Evolutionary conservation across 441 rosid species (phyloP), one percentile per base, ranked within the genome.

Genomic region (Capsella rubella): DNA sequence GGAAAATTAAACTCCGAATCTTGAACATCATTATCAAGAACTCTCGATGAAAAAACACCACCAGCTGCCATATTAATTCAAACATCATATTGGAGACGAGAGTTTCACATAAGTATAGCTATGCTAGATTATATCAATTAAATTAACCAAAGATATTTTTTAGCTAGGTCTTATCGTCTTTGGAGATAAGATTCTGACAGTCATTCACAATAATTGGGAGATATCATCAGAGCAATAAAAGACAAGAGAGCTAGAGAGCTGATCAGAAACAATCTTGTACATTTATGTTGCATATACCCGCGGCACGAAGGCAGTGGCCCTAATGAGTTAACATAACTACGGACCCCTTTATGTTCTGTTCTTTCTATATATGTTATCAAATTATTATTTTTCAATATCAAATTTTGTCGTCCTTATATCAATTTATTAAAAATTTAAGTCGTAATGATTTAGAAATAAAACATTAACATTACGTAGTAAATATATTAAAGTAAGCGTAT

Each of bases 101-200:
- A 9, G 53, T 49, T 49, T 4, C 53, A 49, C 28, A 18, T 9
- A 8, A 4, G 29, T 50, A 21, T 21, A 18, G 6, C 54, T 25
- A 50, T 50, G 16, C 21, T 46, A 21, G 21, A 15, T 21, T 46
- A 46, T 15, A 46, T 15, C 4, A 25, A 21, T 21, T 1, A 21
- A 21, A 21, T 21, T 21, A 49, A 50, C 6, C 54, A 50, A 1
- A 50, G 29, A 50, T 50, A 50, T 50, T 16, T 16, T 50, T 10
- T 34, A 21, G 25, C 25, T 21, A 9, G 54, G 53, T 50, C 29
- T 50, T 50, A 50, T 21, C 54, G 7, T 50, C 14, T 18, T 4
- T 50, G 54, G 18, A 50, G 54, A 50, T 50, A 50, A 50, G 54
- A 50, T 50, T 50, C 29, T 9, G 29, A 50, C 29, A 50, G 54